Evolutionary conservation across 2,329 filamentous ascomycete genomes (phyloP).

Genomic region (Xylariaceae sp.): DNA sequence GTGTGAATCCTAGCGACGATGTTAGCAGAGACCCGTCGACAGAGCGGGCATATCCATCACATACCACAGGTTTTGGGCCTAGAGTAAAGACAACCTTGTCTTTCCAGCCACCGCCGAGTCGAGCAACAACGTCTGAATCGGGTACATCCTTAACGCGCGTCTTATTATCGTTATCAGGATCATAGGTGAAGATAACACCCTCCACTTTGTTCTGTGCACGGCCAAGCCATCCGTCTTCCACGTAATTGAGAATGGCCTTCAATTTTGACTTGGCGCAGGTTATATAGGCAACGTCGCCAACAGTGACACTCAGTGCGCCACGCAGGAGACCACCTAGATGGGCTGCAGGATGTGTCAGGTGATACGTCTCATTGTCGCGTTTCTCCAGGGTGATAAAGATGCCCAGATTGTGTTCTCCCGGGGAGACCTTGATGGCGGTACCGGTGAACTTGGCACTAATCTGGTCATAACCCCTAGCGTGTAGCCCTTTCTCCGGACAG

Average conservation of each 20-base stretch:
- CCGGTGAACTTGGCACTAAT: conserved; percentile 97
- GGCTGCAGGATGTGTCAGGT: conserved; percentile 89
- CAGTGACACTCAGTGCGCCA: conserved; percentile 82
- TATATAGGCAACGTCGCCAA: conserved; percentile 83
- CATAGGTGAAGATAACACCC: conserved; percentile 85
- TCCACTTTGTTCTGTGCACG: conserved; percentile 87
- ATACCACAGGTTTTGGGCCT: conserved; percentile 56
- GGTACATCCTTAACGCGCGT: conserved; percentile 78
- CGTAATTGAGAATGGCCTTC: conserved; percentile 87
- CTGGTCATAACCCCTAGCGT: conserved; percentile 88
- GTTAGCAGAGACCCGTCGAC: conserved; percentile 8
- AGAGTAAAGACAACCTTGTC: conserved; percentile 59
- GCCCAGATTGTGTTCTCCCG: conserved; percentile 88
- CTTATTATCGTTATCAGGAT: conserved; percentile 78
- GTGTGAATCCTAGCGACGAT: conserved; percentile 36
- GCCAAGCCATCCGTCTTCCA: conserved; percentile 92
- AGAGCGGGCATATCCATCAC: conserved; percentile 28
- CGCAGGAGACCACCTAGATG: conserved; percentile 83
- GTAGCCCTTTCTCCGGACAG: conserved; percentile 84
- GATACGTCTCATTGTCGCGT: conserved; percentile 82
- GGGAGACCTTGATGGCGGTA: conserved; percentile 84
- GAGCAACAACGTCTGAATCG: conserved; percentile 74
- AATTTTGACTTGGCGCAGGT: conserved; percentile 85
- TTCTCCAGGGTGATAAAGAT: conserved; percentile 87
- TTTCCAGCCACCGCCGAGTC: conserved; percentile 83